Evolutionary conservation across 352 stramenopile genomes (phyloP).

Genomic region (Phytopythium kandeliae): DNA sequence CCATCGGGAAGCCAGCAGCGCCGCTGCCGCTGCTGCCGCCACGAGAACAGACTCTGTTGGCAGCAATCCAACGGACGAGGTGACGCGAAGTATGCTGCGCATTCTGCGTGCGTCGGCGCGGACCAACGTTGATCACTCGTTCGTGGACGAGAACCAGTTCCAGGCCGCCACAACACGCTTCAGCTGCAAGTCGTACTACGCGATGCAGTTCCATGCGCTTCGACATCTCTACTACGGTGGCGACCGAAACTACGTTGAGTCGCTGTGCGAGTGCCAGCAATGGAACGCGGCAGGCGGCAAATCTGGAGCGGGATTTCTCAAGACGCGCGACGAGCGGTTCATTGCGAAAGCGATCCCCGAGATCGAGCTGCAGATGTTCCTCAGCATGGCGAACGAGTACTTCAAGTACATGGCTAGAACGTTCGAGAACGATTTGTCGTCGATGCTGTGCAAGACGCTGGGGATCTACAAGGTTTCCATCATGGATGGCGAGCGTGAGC

Average conservation of each 20-base stretch:
- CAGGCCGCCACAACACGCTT: slow-evolving; percentile 69
- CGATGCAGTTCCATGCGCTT: slow-evolving; percentile 85
- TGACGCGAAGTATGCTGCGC: slow-evolving; percentile 37
- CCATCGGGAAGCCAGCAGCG: slow-evolving; percentile 23
- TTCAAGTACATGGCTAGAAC: slow-evolving; percentile 88
- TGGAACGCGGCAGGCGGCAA: slow-evolving; percentile 86
- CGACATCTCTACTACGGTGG: slow-evolving; percentile 79
- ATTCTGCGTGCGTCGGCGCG: slow-evolving; percentile 58
- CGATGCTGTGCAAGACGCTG: slow-evolving; percentile 85
- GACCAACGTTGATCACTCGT: slow-evolving; percentile 83
- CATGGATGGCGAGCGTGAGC: slow-evolving; percentile 47
- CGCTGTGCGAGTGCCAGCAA: slow-evolving; percentile 79
- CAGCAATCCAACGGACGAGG: neutral
- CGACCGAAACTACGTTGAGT: slow-evolving; percentile 85
- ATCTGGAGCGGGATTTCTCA: slow-evolving; percentile 79
- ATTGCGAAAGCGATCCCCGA: slow-evolving; percentile 84
- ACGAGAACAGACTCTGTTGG: slow-evolving; percentile 13
- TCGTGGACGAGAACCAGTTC: slow-evolving; percentile 85
- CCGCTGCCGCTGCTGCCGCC: slow-evolving; percentile 1
- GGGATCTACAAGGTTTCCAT: slow-evolving; percentile 86
- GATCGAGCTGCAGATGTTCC: slow-evolving; percentile 86
- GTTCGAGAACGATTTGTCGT: slow-evolving; percentile 81
- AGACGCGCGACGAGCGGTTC: slow-evolving; percentile 84
- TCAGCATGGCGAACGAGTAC: slow-evolving; percentile 88
- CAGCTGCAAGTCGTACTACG: slow-evolving; percentile 86